Conservation (phyloP, 2,329 filamentous ascomycete genomes). For the Nemania sp. region DNA sequence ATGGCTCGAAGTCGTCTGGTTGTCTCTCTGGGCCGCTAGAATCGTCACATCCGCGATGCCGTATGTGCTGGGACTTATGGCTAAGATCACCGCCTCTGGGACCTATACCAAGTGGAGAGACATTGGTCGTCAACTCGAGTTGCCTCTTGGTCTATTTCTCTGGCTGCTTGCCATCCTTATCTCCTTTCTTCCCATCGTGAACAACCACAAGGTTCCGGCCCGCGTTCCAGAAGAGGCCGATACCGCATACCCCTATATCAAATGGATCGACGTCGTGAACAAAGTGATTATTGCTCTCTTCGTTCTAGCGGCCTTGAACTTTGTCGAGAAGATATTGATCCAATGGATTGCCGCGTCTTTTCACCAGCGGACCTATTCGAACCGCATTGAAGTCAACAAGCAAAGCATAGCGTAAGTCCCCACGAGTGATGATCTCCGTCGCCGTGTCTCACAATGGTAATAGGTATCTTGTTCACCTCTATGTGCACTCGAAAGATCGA, state of each 20-base stretch:
- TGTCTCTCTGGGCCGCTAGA: conserved; percentile 79
- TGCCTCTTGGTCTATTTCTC: conserved; percentile 84
- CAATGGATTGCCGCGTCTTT: conserved; percentile 94
- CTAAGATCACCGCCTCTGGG: conserved; percentile 77
- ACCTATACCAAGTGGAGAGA: conserved; percentile 93
- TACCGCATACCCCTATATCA: conserved; percentile 53
- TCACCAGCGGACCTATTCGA: conserved; percentile 86
- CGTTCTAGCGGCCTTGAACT: conserved; percentile 77
- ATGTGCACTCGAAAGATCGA: conserved; percentile 76
- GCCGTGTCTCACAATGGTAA: conserved; percentile 54
- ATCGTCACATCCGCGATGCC: conserved; percentile 58
- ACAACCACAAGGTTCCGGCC: conserved; percentile 51
- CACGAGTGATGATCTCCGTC: conserved; percentile 61
- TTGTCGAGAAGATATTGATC: conserved; percentile 89
- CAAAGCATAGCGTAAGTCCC: conserved; percentile 68
- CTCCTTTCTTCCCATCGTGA: conserved; percentile 83
- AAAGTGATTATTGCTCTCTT: conserved; percentile 88
- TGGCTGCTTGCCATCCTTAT: conserved; percentile 89
- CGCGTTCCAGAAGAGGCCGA: conserved; percentile 42
- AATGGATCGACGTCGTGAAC: conserved; percentile 79
- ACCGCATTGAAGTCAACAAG: conserved; percentile 90
- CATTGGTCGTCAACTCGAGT: conserved; percentile 80
- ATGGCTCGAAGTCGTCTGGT: conserved; percentile 93
- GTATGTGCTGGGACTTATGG: conserved; percentile 51
- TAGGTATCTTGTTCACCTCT: conserved; percentile 54